Evolutionary conservation across 495 filamentous ascomycete species (phyloP), one percentile per base, ranked within the genome.

Genomic region (Penicillium desertorum): DNA sequence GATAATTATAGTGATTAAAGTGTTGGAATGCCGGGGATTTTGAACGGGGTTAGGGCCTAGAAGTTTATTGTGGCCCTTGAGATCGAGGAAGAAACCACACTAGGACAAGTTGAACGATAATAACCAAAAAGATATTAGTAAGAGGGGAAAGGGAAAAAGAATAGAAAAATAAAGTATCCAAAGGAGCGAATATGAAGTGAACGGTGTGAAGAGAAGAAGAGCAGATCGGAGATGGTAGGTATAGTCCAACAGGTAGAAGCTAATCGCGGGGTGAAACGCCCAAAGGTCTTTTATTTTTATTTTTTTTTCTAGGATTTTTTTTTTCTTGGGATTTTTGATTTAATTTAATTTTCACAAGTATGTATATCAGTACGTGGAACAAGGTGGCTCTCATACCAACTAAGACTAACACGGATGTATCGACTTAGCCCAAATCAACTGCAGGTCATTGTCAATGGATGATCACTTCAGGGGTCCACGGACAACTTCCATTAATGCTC

Each of bases 181-280:
- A 70, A 69, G 65, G 60, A 60, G 58, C 65, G 66, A 64, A 68
- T 53, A 53, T 56, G 61, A 67, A 64, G 59, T 54, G 63, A 59
- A 64, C 37, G 46, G 47, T 53, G 54, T 41, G 51, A 45, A 58
- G 52, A 60, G 48, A 42, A 50, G 41, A 61, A 58, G 53, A 57
- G 55, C 55, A 60, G 62, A 54, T 55, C 55, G 53, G 54, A 56
- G 52, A 63, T 51, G 53, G 61, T 48, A 48, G 54, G 57, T 65
- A 67, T 65, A 68, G 64, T 68, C 55, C 46, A 64, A 58, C 53
- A 68, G 60, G 62, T 41, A 48, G 62, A 64, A 67, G 68, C 70
- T 71, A 71, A 72, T 71, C 68, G 70, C 65, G 70, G 70, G 70
- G 70, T 72, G 70, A 72, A 71, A 72, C 66, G 64, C 59, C 63